Conservation (phyloP, 2,329 filamentous ascomycete species). For the Dactylellina parvicollis region DNA sequence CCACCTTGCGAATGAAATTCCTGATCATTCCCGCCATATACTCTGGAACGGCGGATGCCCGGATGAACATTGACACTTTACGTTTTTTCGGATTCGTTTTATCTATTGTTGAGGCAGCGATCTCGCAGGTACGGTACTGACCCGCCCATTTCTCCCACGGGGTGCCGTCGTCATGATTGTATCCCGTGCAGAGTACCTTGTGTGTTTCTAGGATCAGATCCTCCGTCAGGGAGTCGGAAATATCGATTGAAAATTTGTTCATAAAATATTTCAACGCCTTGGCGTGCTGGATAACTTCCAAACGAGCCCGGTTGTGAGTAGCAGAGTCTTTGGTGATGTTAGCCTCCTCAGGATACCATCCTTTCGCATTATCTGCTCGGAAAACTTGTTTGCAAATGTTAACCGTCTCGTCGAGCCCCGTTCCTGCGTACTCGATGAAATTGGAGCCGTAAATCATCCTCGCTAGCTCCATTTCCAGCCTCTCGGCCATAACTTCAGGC, state of each 20-base stretch:
- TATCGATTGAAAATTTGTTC: not conserved
- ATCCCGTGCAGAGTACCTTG: conserved; percentile 5
- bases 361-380: no score
- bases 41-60: conserved; percentile 1
- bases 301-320: no score
- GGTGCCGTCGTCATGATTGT: conserved; percentile 11
- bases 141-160: conserved; percentile 29
- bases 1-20: conserved; percentile 40
- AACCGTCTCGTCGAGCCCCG: no score
- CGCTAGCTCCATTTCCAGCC: no score
- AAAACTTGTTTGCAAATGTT: no score
- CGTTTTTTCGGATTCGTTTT: not conserved
- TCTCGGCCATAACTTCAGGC: no score
- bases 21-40: not conserved
- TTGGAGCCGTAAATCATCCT: no score
- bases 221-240: not conserved
- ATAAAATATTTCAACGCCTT: conserved; percentile 20
- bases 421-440: no score
- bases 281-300: conserved; percentile 26
- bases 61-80: conserved; percentile 28
- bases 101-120: conserved; percentile 27
- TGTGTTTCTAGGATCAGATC: conserved; percentile 26
- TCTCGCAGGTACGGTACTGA: conserved; percentile 36
- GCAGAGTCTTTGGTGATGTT: no score
- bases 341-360: no score